Percentiles rank a stretch among this genome's conserved stretches.
These are phyloP conservation scores for Neopestalotiopsis sp. DNA, from an alignment of 2,329 filamentous ascomycete genomes.

Conservation along the genomic window DNA sequence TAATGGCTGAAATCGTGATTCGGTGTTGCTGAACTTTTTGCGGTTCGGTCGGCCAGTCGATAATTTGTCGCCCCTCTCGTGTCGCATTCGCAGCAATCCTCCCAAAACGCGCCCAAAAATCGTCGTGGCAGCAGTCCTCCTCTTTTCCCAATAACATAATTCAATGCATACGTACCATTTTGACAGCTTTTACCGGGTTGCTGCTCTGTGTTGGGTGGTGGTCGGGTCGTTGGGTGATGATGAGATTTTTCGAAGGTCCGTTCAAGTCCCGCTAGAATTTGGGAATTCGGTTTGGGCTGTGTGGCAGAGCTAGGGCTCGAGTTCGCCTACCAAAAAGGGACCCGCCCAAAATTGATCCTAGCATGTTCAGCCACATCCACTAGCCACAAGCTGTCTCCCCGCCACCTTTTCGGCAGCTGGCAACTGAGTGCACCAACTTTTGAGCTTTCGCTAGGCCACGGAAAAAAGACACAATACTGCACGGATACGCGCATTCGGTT, in stretches of 20 bases:
- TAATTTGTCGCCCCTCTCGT: not conserved
- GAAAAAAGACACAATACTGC: not conserved
- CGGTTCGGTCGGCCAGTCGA: not conserved
- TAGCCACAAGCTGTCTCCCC: not conserved
- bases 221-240: slow-evolving; percentile 22
- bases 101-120: not conserved
- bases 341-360: not conserved
- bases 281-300: slow-evolving; percentile 17
- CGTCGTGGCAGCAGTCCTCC: not conserved
- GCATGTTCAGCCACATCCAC: not conserved
- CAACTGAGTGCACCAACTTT: not conserved
- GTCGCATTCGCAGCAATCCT: not conserved
- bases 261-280: slow-evolving; percentile 14
- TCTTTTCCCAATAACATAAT: not conserved
- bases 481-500: not conserved
- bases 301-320: slow-evolving; percentile 15
- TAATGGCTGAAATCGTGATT: not conserved
- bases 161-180: slow-evolving; percentile 44
- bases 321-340: not conserved
- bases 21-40: not conserved
- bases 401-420: not conserved
- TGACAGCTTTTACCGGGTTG: slow-evolving; percentile 50
- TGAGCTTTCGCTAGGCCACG: not conserved
- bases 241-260: slow-evolving; percentile 13
- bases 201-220: slow-evolving; percentile 27